Base-by-base conservation (phyloP, 1,284 basidiomycete species). In the Pisolithus thermaeus region DNA sequence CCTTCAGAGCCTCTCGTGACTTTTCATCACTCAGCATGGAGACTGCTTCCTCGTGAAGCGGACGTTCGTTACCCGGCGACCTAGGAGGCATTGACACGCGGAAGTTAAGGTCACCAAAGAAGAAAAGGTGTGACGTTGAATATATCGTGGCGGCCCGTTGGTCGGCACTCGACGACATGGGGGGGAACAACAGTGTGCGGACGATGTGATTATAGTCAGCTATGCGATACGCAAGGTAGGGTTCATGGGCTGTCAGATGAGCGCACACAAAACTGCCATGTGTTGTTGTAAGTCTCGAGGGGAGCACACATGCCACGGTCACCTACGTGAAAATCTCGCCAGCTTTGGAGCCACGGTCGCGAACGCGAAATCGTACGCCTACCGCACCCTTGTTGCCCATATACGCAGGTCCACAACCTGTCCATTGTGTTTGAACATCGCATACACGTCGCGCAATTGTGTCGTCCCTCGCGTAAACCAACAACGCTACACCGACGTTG, bases 361-460 rank as follows among this genome's bases (percentile, higher is more conserved):
- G 70, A 23, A 96, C 74, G 40, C 88, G 83, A 65, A 98, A 85
- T 44, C 95, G 79, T 36, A 93, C 78, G 16, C 90, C 95, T 2
- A 97, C 93, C 1, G 91, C 95, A 25, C 92, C 93, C 70, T 99
- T 99, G 73, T 98, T 98, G 11, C 92, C 92, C 89, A 98, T 90
- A 57, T 78, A 89, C 18, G 67, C 73, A 16, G 84, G 85, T 2
- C 90, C 89, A 58, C 77, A 83, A 1, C 87, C 84, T 0, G 84
- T 87, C 87, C 87, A 89, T 51, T 78, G 72, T 22, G 86, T 87
- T 61, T 90, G 77, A 18, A 91, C 81, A 61, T 88, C 81, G 49
- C 74, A 73, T 5, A 89, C 73, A 27, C 68, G 74, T 35, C 78
- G 75, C 8, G 80, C 83, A 49, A 90, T 62, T 2, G 78, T 76